Conservation (phyloP, 306 rosid genomes). For the Fragaria iinumae region DNA sequence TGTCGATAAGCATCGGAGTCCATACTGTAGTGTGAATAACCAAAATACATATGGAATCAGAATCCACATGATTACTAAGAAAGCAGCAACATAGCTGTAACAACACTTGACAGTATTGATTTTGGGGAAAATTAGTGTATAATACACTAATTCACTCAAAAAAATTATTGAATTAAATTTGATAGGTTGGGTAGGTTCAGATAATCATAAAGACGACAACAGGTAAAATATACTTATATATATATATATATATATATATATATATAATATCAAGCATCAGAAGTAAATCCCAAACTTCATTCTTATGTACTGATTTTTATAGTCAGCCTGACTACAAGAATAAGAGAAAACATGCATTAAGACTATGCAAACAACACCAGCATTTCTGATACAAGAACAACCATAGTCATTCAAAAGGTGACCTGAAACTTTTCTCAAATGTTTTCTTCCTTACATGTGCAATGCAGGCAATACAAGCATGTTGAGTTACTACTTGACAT, state of each 20-base stretch:
- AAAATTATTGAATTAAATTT: too few species aligned
- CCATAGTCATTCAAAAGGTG: neutral
- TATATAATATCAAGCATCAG: too few species aligned
- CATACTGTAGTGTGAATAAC: neutral
- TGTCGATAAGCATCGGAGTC: constrained; percentile 33
- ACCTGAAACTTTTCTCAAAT: neutral
- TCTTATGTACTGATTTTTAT: neutral
- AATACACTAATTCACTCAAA: too few species aligned
- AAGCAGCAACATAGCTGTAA: neutral
- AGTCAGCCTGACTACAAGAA: neutral
- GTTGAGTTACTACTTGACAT: neutral
- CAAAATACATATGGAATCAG: neutral
- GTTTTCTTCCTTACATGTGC: neutral
- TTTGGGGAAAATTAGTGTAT: too few species aligned
- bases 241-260: too few species aligned
- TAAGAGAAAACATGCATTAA: neutral
- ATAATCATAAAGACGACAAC: neutral
- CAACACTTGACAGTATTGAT: neutral
- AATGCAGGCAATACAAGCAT: neutral
- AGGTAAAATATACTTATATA: constrained; percentile 1
- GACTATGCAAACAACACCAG: neutral
- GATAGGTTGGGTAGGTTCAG: neutral
- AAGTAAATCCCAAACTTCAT: neutral
- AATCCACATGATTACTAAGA: neutral
- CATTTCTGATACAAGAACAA: neutral